Percentiles rank a stretch among this genome's conserved stretches.
Conservation (phyloP, 306 rosid genomes). For the Medicago ruthenica region DNA sequence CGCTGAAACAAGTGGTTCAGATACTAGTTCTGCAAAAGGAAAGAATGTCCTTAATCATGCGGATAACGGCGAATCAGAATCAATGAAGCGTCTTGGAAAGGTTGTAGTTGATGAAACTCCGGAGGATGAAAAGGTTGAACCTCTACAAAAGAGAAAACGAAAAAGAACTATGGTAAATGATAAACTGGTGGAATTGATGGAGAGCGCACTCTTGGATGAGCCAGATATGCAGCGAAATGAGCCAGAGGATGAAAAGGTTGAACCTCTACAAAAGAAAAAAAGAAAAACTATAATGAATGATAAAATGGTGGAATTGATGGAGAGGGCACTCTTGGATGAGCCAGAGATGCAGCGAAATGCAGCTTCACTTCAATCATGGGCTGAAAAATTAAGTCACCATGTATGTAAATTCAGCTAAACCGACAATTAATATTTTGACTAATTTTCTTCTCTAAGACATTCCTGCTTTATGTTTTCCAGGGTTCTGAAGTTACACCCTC, state of each 20-base stretch:
- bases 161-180: constrained; percentile 86
- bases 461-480: constrained; percentile 53
- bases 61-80: constrained; percentile 58
- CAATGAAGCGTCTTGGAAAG: constrained; percentile 50
- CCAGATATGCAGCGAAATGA: constrained; percentile 85
- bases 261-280: constrained; percentile 67
- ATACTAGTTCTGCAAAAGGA: constrained; percentile 74
- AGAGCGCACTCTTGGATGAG: constrained; percentile 75
- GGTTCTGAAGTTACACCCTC: constrained; percentile 80
- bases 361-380: constrained; percentile 69
- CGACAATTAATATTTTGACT: constrained; percentile 26
- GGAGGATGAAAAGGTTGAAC: constrained; percentile 69
- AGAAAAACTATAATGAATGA: constrained; percentile 92
- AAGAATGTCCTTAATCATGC: constrained; percentile 57
- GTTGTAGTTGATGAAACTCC: constrained; percentile 55
- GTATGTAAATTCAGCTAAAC: constrained; percentile 55
- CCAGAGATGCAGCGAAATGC: constrained; percentile 92
- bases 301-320: constrained; percentile 64
- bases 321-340: constrained; percentile 77
- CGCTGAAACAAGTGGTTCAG: constrained; percentile 86
- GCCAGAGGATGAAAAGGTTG: constrained; percentile 66
- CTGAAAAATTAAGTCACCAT: constrained; percentile 71
- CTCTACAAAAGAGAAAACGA: constrained; percentile 73
- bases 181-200: constrained; percentile 60
- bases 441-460: constrained; percentile 44